phyloP scores from a whole-genome alignment of 768 basidiomycete species.

The Trametes coccinea region DNA sequence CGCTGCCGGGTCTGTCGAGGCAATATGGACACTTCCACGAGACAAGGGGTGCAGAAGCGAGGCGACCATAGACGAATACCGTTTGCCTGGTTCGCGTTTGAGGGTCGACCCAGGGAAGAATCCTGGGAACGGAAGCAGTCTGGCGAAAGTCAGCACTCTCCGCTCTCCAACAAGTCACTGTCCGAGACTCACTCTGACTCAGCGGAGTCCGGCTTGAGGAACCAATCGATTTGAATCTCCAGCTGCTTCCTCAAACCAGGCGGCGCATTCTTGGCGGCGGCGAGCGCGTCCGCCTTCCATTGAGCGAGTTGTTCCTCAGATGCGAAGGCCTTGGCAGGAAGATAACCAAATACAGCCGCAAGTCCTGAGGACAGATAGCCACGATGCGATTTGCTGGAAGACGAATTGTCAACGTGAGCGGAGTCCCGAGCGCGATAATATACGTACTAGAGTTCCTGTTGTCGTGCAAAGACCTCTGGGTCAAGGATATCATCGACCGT shows the following conservation, averaged over 20 bases:
- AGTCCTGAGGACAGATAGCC: slow-evolving; percentile 3
- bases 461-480: neutral
- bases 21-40: slow-evolving; percentile 21
- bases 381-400: neutral
- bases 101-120: neutral
- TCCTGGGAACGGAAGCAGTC: slow-evolving; percentile 9
- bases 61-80: neutral
- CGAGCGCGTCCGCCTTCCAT: neutral
- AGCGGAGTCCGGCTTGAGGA: neutral
- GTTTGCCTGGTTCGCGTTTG: neutral
- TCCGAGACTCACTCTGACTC: slow-evolving; percentile 6
- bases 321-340: neutral
- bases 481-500: slow-evolving; percentile 2
- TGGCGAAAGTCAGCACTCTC: neutral
- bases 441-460: slow-evolving; percentile 13
- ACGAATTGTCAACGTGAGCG: neutral
- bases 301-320: neutral
- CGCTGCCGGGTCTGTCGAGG: slow-evolving; percentile 25
- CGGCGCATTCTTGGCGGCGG: neutral
- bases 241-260: neutral
- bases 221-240: neutral
- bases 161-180: neutral
- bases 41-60: slow-evolving; percentile 12
- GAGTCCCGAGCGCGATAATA: too few relatives aligned
- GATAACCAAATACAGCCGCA: neutral